A percentile compares a stretch with the other conserved stretches of the same genome.
Conservation (phyloP, 306 rosid species). For the Prunus campanulata region DNA sequence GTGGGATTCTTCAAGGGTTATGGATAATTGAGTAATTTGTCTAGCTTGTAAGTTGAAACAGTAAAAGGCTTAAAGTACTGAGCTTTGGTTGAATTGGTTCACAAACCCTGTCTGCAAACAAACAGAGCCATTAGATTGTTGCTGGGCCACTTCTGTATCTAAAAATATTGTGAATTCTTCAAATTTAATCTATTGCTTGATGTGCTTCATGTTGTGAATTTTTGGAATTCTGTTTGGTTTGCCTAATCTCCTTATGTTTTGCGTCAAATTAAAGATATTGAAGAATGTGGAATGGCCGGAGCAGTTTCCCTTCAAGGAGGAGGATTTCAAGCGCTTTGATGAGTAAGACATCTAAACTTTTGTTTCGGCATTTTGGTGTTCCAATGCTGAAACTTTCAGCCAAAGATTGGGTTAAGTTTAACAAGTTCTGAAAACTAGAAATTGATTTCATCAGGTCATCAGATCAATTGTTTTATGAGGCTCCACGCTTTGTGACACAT, state of each 20-base stretch:
- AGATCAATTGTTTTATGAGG: conserved; percentile 65
- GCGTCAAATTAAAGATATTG: conserved; percentile 38
- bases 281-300: conserved; percentile 75
- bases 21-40: conserved; percentile 3
- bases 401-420: neutral
- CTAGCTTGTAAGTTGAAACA: neutral
- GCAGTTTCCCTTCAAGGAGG: conserved; percentile 69
- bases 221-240: neutral
- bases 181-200: conserved; percentile 6
- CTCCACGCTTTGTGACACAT: conserved; percentile 83
- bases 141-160: neutral
- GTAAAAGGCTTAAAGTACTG: too few relatives aligned
- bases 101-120: neutral
- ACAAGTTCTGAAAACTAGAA: neutral
- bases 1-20: neutral
- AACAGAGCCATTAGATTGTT: neutral
- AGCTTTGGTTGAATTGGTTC: neutral
- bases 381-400: neutral
- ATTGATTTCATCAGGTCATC: conserved; percentile 39
- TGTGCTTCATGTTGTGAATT: conserved; percentile 1
- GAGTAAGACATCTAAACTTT: conserved; percentile 44
- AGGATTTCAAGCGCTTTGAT: conserved; percentile 78
- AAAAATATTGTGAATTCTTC: neutral
- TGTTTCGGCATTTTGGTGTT: neutral
- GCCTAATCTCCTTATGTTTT: neutral